phyloP scores from a whole-genome alignment of 1,139 yeast species.

The Meyerozyma smithsonii region DNA sequence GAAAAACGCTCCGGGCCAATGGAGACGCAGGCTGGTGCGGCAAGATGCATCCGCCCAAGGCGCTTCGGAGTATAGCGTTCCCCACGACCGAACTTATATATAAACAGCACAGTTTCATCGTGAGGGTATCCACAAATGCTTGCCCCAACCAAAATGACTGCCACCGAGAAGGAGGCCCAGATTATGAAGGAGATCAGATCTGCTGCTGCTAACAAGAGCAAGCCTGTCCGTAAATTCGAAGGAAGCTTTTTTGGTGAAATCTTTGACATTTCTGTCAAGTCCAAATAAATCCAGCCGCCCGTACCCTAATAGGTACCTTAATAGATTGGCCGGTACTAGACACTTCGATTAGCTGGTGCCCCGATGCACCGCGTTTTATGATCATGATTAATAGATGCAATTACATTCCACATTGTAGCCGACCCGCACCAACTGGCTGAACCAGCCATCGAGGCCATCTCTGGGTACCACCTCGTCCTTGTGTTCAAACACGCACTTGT shows the following conservation, averaged over 20 bases:
- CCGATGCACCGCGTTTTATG: no score
- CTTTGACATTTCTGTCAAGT: slow-evolving; percentile 17
- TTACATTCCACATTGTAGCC: slow-evolving; percentile 1
- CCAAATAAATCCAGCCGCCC: neutral
- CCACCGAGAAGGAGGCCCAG: slow-evolving; percentile 45
- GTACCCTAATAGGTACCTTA: neutral
- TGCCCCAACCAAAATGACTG: slow-evolving; percentile 13
- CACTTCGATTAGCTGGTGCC: no score
- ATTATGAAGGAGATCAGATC: slow-evolving; percentile 44
- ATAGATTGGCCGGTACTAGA: no score
- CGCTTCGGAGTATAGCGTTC: neutral
- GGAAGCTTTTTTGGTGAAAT: slow-evolving; percentile 42
- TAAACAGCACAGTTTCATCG: neutral
- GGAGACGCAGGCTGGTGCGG: neutral
- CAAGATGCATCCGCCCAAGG: no score
- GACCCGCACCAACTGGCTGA: slow-evolving; percentile 20
- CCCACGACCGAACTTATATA: neutral
- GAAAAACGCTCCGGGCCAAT: slow-evolving; percentile 3
- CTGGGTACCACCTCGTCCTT: slow-evolving; percentile 31
- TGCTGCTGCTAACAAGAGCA: slow-evolving; percentile 18
- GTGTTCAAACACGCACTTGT: slow-evolving; percentile 30
- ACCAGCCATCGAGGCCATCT: slow-evolving; percentile 42
- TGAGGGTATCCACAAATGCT: neutral
- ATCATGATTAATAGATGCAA: neutral
- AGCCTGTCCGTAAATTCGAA: slow-evolving; percentile 40